Base-by-base conservation (phyloP, 2,329 filamentous ascomycete species). In the Fusarium illudens region DNA sequence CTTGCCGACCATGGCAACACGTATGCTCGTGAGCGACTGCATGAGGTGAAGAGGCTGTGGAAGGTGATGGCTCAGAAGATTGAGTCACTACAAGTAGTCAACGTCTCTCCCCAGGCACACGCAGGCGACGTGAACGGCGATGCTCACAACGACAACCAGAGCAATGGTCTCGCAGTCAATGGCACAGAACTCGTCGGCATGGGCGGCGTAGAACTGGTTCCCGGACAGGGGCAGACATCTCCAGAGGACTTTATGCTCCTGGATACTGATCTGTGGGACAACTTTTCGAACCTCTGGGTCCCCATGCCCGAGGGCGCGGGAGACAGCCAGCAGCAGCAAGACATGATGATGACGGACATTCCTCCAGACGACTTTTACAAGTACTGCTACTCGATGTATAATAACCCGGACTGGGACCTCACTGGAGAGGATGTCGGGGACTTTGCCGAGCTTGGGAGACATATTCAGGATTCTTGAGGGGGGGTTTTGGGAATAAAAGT, bases 321-420 rank as follows among this genome's bases (percentile, higher is more conserved):
- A 0, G 67, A 68, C 1, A 65, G n/a, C n/a, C n/a, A 58, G 15
- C n/a, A 66, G 2, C 67, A 71, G 30, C 65, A 73, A 25, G 71
- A 74, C 19, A 66, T 71, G 13, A 68, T 72, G 32, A 71, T 74
- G 60, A 58, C 64, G 22, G 71, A 74, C 27, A 49, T 73, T 6
- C 67, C 70, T 6, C 67, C 64, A 3, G 71, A 73, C 27, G 71
- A 73, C 59, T 73, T 73, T 46, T 73, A 71, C 58, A 73, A 73
- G 53, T 70, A 71, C 37, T 73, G 72, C 37, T 73, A 74, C 57
- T 73, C 71, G 17, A 73, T 73, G 71, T 73, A 73, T 17, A 73
- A 73, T 19, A 74, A 73, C 6, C 70, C 71, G 11, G 71, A 73
- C 8, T 73, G 71, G 71, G 72, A 73, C 39, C 70, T 73, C 8